A percentile compares a stretch with the other conserved stretches of the same genome.
Evolutionary conservation across 2,329 filamentous ascomycete species (phyloP).

Genomic region (Xylariaceae sp.): DNA sequence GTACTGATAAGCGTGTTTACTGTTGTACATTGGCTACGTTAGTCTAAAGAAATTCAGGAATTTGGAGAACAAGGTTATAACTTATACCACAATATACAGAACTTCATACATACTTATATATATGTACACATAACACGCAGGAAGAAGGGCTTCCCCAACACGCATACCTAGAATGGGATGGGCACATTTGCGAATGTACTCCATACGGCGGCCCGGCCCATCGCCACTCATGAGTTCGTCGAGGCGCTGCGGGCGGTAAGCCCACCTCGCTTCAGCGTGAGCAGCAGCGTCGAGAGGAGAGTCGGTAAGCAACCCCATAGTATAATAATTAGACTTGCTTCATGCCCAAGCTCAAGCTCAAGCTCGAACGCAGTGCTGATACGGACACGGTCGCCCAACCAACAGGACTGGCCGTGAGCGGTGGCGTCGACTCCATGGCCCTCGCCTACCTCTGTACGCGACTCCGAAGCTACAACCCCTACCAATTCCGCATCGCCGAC

Average conservation of each 20-base stretch:
- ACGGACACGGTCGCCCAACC: too few species aligned
- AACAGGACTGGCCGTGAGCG: constrained; percentile 79
- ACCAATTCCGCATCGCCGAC: constrained; percentile 40
- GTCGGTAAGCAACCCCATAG: constrained; percentile 36
- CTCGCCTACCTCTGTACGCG: constrained; percentile 67
- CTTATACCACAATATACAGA: too few species aligned
- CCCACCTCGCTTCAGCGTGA: constrained; percentile 41
- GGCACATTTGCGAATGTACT: constrained; percentile 34
- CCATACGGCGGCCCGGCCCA: constrained; percentile 36
- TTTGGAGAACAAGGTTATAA: too few species aligned
- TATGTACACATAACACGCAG: too few species aligned
- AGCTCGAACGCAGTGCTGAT: too few species aligned
- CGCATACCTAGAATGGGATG: constrained; percentile 44
- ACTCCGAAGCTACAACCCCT: constrained; percentile 31
- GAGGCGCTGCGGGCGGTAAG: constrained; percentile 47
- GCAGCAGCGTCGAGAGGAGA: constrained; percentile 31
- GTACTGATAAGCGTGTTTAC: constrained; percentile 18
- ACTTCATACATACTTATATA: too few species aligned
- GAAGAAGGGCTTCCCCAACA: constrained; percentile 7
- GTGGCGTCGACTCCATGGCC: constrained; percentile 97
- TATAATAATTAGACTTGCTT: too few species aligned
- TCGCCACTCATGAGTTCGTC: constrained; percentile 37
- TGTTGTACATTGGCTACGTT: too few species aligned
- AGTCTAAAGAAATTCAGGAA: too few species aligned
- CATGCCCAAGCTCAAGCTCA: too few species aligned